Evolutionary conservation across 176 grass and related monocot species (phyloP), one percentile per base, ranked within the genome.

Genomic region (Cenchrus americanus): DNA sequence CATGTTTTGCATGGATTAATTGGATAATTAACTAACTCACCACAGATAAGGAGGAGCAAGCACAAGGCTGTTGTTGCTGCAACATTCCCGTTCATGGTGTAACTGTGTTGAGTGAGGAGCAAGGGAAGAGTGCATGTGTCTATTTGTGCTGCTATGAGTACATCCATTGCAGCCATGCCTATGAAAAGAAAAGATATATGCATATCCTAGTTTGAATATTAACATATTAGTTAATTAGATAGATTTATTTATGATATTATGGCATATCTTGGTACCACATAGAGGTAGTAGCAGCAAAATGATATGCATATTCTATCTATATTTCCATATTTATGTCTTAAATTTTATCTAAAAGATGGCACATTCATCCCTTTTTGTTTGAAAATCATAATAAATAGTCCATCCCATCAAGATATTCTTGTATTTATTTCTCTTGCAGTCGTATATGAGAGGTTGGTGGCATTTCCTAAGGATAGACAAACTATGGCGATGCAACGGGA

Each of bases 11-110:
- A 71, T n/a, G 5, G 68, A 71, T 23, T 47, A 32, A 11, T 24
- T 71, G 42, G 23, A 76, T 14, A 7, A 48, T 71, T 21, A 47
- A 76, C 50, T 77, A 5, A 71, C 68, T 71, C 42, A 77, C 65
- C 27, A 3, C 60, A 70, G 41, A 41, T 60, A 0, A 85, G 4
- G 42, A 85, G 13, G 64, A 85, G 64, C 63, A 85, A 37, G 41
- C 69, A 19, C 40, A 85, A 23, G 18, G 34, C 48, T 42, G 6
- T 13, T 54, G 22, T 41, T 30, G 42, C 37, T 68, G 23, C 23
- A 15, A 68, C 7, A 72, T 58, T 57, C 14, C 0, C 17, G n/a
- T 77, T 43, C 73, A 77, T 84, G 62, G 50, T 71, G 21, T 14
- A 53, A 41, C 14, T 76, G 54, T 59, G 47, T 73, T 15, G 22